Evolutionary conservation across 2,329 filamentous ascomycete species (phyloP), one percentile per base, ranked within the genome.

Genomic region (Colletotrichum sp.): DNA sequence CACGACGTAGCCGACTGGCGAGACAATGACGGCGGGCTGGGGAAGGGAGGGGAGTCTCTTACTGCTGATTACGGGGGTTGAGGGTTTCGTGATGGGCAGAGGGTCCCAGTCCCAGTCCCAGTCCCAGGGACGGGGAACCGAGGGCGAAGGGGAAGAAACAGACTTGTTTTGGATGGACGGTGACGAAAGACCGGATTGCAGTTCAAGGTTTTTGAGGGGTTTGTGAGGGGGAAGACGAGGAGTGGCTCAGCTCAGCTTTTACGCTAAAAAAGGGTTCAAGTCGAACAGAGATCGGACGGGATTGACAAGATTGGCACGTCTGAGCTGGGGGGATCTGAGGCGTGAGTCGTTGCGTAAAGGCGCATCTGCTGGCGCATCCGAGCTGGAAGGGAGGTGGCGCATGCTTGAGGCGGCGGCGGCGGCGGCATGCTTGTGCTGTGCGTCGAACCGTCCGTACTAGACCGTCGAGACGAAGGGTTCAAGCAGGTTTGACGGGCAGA

Each of bases 251-350:
- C 32, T 21, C 18, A 48, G 38, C 43, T 21, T 52, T 52, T 13
- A 21, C 43, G 8, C 43, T 52, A 52, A 52, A 52, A 48, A 21
- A 52, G 43, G 43, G n/a, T 8, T 52, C n/a, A 52, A 52, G 43
- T 52, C 43, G 43, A n/a, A 1, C 2, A 43, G 38, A 80, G 73
- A 77, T 71, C 48, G 61, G 77, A 79, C 60, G 72, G 71, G 61
- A 75, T 28, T 66, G 61, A 75, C 55, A 72, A 71, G 60, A 56
- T 26, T 32, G 36, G 56, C 43, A 32, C 58, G 66, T 61, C 58
- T 52, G 43, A 48, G 30, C 28, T 21, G 62, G 70, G 61, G 62
- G 62, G 2, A 21, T 62, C 73, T 75, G 73, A 75, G 26, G 73
- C 73, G 62, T 9, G 52, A 73, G 24, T 55, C 61, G 72, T 71